A percentile compares a stretch with the other conserved stretches of the same genome.
Evolutionary conservation across 345 rosid species (phyloP).

Genomic region (Acer saccharum): DNA sequence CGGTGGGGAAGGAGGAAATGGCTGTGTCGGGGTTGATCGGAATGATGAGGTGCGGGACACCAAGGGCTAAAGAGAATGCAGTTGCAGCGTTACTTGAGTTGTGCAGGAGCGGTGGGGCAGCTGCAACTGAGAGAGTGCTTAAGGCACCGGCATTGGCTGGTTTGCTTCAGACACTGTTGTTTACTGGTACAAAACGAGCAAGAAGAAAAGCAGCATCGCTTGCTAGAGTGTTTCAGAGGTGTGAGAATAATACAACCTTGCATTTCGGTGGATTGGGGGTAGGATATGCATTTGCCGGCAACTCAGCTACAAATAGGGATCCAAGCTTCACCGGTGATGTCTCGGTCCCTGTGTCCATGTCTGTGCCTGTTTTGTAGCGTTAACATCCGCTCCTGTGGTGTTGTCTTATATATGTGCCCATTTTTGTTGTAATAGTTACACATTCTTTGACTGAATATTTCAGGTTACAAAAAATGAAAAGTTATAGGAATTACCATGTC

Average conservation of each 20-base stretch:
- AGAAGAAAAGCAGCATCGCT: slow-evolving; percentile 95
- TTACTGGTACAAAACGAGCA: slow-evolving; percentile 93
- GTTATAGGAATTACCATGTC: slow-evolving; percentile 26
- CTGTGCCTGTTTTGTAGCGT: slow-evolving; percentile 67
- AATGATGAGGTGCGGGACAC: slow-evolving; percentile 91
- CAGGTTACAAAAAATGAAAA: slow-evolving; percentile 26
- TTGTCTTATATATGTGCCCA: slow-evolving; percentile 15
- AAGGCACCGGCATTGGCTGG: slow-evolving; percentile 80
- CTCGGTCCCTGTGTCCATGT: slow-evolving; percentile 64
- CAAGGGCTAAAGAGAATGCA: slow-evolving; percentile 94
- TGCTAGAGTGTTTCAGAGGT: slow-evolving; percentile 83
- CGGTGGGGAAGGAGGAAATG: slow-evolving; percentile 71
- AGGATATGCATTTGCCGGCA: slow-evolving; percentile 65
- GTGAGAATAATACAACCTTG: slow-evolving; percentile 56
- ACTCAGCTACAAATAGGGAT: slow-evolving; percentile 47
- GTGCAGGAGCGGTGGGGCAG: slow-evolving; percentile 78
- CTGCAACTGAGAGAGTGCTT: slow-evolving; percentile 68
- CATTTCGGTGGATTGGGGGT: slow-evolving; percentile 58
- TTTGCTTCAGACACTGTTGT: slow-evolving; percentile 72
- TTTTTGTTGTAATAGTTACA: slow-evolving; percentile 37
- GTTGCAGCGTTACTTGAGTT: slow-evolving; percentile 93
- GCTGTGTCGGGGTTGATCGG: slow-evolving; percentile 67
- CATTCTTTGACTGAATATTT: slow-evolving; percentile 58
- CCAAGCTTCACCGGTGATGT: slow-evolving; percentile 61
- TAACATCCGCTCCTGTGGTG: slow-evolving; percentile 10